Evolutionary conservation across 1,284 basidiomycete species (phyloP), one percentile per base, ranked within the genome.

Genomic region (Sphaerobolus stellatus): DNA sequence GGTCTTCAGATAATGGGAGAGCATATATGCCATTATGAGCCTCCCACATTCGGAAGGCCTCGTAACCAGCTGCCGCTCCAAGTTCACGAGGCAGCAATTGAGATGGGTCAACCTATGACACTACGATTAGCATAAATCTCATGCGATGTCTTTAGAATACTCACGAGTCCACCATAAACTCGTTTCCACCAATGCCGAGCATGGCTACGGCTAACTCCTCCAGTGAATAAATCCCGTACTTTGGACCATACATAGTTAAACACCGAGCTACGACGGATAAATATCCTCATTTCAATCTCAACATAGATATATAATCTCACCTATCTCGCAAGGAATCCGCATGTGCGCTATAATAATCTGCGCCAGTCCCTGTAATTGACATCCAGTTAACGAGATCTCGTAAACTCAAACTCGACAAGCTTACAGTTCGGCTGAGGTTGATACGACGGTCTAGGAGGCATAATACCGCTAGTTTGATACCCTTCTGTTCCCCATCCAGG

Each of bases 41-140:
- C 55, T 79, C 80, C 81, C 82, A 85, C 43, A 74, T 75, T n/a
- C 82, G 75, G 67, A 83, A 83, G 1, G 81, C 82, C 62, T 86
- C 82, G 63, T 86, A 87, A 1, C 83, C 84, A n/a, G 84, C 83
- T 3, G 84, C 84, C 60, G 84, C 78, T 1, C 84, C 84, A 28
- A 87, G 73, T 56, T 85, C 81, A n/a, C 36, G 44, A 7, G 60
- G 60, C 1, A 54, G 41, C 43, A 59, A 48, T 18, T 49, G 45
- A 20, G 50, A 18, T 14, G 57, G 54, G 36, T 58, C 52, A 18
- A 56, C 56, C 58, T 56, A 16, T 6, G 16, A 38, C 30, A 40
- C 28, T 14, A 40, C 27, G 22, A 48, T 45, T 29, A 48, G 41
- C 47, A 40, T 45, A 36, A 20, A 44, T 30, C 38, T 28, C 47